Evolutionary conservation across 1,284 basidiomycete species (phyloP).

Genomic region (Ceratobasidium sp.): DNA sequence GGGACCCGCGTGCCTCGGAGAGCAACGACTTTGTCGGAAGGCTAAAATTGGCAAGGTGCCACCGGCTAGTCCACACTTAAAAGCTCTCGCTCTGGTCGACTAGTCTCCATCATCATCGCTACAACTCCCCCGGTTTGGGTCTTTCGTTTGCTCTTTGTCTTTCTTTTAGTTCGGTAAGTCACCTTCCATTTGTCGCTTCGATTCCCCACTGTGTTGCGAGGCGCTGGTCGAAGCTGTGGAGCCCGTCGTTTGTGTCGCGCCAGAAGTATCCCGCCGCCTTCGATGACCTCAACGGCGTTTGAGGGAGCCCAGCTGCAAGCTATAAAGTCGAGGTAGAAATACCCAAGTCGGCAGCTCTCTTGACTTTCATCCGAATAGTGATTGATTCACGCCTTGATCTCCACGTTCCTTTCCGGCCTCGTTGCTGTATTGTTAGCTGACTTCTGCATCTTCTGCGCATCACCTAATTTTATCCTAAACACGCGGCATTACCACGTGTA

Average conservation of each 20-base stretch:
- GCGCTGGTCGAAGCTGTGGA: conserved; percentile 26
- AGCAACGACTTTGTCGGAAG: not conserved
- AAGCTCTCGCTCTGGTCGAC: not conserved
- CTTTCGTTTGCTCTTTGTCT: not conserved
- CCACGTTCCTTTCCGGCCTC: conserved; percentile 19
- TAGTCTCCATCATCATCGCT: not conserved
- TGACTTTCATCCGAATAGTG: not conserved
- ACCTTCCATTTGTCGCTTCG: not conserved
- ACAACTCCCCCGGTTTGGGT: not conserved
- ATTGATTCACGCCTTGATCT: not conserved
- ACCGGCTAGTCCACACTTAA: not conserved
- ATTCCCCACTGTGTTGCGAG: not conserved
- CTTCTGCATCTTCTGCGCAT: not conserved
- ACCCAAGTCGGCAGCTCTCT: not conserved
- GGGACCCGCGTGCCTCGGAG: no score
- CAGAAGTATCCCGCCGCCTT: conserved; percentile 23
- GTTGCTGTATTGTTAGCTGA: conserved; percentile 30
- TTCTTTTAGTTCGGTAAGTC: conserved; percentile 22
- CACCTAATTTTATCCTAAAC: conserved; percentile 12
- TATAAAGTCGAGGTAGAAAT: not conserved
- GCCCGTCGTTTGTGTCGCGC: conserved; percentile 1
- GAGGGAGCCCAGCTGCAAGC: not conserved
- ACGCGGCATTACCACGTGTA: conserved; percentile 2
- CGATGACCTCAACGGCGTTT: conserved; percentile 6
- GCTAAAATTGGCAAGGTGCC: not conserved